Percentiles rank a stretch among this genome's conserved stretches.
phyloP scores from a whole-genome alignment of 768 basidiomycete species.

The Thelephora ganbajun region DNA sequence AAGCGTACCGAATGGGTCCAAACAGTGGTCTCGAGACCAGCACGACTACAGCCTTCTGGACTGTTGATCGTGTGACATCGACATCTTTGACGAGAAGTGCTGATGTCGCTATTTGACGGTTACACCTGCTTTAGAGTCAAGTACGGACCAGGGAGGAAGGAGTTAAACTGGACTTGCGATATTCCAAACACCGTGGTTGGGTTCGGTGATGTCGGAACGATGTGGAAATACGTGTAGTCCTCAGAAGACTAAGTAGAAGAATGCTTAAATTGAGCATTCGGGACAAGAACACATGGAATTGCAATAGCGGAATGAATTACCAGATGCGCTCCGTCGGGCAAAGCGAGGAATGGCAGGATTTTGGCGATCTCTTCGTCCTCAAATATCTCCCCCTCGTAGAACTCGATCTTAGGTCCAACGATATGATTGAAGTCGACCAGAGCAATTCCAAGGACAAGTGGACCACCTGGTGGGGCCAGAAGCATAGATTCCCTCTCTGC shows the following conservation, averaged over 20 bases:
- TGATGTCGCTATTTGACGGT: constrained; percentile 82
- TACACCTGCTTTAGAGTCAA: constrained; percentile 42
- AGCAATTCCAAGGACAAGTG: constrained; percentile 73
- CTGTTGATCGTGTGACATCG: constrained; percentile 89
- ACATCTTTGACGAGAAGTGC: constrained; percentile 62
- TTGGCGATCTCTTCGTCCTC: constrained; percentile 76
- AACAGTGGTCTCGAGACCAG: constrained; percentile 84
- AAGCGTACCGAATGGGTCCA: constrained; percentile 71
- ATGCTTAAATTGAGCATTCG: constrained; percentile 1
- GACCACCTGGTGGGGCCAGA: constrained; percentile 41
- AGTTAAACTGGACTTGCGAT: constrained; percentile 41
- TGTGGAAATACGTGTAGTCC: constrained; percentile 95
- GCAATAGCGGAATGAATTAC: constrained; percentile 28
- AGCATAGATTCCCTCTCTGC: constrained; percentile 70
- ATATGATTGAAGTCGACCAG: constrained; percentile 94
- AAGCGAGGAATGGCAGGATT: constrained; percentile 86
- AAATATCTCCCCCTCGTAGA: constrained; percentile 63
- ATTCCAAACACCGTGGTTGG: constrained; percentile 90
- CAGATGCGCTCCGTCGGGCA: constrained; percentile 94
- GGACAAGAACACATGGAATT: constrained; percentile 3
- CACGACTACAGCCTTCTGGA: constrained; percentile 96
- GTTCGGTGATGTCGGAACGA: constrained; percentile 57
- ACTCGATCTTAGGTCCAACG: constrained; percentile 89
- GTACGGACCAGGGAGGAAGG: not conserved
- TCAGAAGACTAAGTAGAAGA: constrained; percentile 50